These are phyloP conservation scores for Colletotrichum lindemuthianum DNA, from an alignment of 2,329 filamentous ascomycete species.

Conservation along the genomic window DNA sequence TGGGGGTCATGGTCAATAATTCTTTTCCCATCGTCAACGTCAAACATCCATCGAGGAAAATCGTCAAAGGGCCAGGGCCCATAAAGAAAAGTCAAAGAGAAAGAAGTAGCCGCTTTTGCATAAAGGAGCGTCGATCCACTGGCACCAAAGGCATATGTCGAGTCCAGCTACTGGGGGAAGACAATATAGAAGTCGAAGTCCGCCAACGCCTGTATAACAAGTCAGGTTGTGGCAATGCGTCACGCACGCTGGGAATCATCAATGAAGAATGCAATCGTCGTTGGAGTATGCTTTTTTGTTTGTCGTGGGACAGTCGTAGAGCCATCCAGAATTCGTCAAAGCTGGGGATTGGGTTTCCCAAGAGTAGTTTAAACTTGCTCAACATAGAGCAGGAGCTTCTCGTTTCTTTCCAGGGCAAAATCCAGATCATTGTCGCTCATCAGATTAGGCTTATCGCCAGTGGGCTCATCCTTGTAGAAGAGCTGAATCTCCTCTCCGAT, in stretches of 20 bases:
- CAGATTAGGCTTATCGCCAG: slow-evolving; percentile 78
- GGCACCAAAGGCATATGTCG: slow-evolving; percentile 30
- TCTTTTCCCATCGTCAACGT: slow-evolving; percentile 30
- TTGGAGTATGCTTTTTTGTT: slow-evolving; percentile 33
- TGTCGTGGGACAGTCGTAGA: not conserved
- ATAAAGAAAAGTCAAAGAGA: slow-evolving; percentile 20
- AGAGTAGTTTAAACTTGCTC: slow-evolving; percentile 56
- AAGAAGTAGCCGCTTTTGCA: slow-evolving; percentile 25
- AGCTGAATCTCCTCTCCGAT: slow-evolving; percentile 77
- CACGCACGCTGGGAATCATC: slow-evolving; percentile 37
- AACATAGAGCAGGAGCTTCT: slow-evolving; percentile 85
- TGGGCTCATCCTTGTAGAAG: slow-evolving; percentile 86
- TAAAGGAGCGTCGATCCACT: slow-evolving; percentile 34
- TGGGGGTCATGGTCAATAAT: slow-evolving; percentile 28
- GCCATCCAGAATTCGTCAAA: slow-evolving; percentile 3
- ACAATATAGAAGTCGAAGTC: slow-evolving; percentile 32
- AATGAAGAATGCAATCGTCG: slow-evolving; percentile 34
- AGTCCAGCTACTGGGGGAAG: slow-evolving; percentile 36
- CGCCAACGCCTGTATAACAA: slow-evolving; percentile 21
- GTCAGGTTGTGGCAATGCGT: slow-evolving; percentile 26
- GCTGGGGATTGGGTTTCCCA: too few species aligned
- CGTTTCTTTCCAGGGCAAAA: slow-evolving; percentile 82
- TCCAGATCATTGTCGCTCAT: slow-evolving; percentile 85
- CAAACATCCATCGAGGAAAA: slow-evolving; percentile 27
- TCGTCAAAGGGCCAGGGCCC: slow-evolving; percentile 14